Evolutionary conservation across 768 basidiomycete species (phyloP).

Genomic region (Leucocoprinus leucothites): DNA sequence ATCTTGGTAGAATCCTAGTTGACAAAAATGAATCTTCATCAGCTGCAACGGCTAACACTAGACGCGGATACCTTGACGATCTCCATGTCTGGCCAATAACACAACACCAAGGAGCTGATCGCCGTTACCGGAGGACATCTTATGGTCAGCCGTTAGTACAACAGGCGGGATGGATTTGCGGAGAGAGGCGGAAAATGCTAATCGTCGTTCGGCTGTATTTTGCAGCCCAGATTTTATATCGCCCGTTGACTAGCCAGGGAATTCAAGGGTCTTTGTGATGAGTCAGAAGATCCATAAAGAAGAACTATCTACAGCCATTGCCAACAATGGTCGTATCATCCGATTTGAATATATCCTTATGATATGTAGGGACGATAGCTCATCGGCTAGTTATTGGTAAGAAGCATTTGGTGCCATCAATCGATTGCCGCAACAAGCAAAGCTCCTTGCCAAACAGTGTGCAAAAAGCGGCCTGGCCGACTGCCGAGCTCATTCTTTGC

Average conservation of each 20-base stretch:
- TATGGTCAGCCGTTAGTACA: background rate
- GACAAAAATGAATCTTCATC: background rate
- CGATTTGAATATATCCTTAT: background rate
- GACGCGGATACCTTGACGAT: conserved; percentile 39
- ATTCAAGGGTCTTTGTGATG: background rate
- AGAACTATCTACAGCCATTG: background rate
- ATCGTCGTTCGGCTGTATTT: background rate
- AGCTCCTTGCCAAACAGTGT: too few relatives aligned
- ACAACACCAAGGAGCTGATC: conserved; percentile 50
- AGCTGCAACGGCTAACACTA: too few relatives aligned
- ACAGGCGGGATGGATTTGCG: background rate
- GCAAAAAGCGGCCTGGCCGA: too few relatives aligned
- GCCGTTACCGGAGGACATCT: conserved; percentile 10
- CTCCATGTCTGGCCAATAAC: conserved; percentile 57
- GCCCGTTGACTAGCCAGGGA: background rate
- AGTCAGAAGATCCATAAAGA: background rate
- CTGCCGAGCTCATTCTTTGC: too few relatives aligned
- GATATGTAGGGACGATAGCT: too few relatives aligned
- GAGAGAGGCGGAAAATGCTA: background rate
- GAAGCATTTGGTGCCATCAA: too few relatives aligned
- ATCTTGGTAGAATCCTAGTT: conserved; percentile 60
- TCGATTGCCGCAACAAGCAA: too few relatives aligned
- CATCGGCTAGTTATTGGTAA: too few relatives aligned
- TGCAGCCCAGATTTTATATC: background rate
- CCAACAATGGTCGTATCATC: background rate